These are phyloP conservation scores for Candida insectalens DNA, from an alignment of 805 yeast species.

Conservation along the genomic window DNA sequence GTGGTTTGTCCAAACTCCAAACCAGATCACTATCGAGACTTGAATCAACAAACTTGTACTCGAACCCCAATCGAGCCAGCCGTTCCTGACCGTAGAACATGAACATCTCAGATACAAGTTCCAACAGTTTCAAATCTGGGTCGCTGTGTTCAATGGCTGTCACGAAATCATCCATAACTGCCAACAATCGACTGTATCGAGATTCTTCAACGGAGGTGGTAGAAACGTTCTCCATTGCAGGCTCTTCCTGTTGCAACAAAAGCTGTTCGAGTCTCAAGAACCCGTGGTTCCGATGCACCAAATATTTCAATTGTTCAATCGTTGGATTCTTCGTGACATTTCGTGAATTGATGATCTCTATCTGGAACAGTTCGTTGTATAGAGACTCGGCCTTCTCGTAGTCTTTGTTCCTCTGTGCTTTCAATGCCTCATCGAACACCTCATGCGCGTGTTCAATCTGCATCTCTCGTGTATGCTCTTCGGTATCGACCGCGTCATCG, in stretches of 20 bases:
- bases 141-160: slow-evolving; percentile 59
- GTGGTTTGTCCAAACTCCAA: slow-evolving; percentile 13
- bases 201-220: not conserved
- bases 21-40: slow-evolving; percentile 12
- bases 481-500: slow-evolving; percentile 73
- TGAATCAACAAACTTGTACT: slow-evolving; percentile 37
- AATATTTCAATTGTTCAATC: slow-evolving; percentile 61
- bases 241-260: slow-evolving; percentile 1
- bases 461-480: slow-evolving; percentile 84
- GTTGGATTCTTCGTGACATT: slow-evolving; percentile 44
- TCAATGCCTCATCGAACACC: slow-evolving; percentile 62
- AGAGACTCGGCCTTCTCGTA: slow-evolving; percentile 38
- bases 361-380: slow-evolving; percentile 55
- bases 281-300: slow-evolving; percentile 78
- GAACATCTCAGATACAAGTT: slow-evolving; percentile 41
- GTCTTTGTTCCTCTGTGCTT: slow-evolving; percentile 41
- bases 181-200: slow-evolving; percentile 9
- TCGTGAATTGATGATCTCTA: slow-evolving; percentile 51
- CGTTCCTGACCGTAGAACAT: slow-evolving; percentile 36
- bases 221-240: slow-evolving; percentile 1
- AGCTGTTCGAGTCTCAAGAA: slow-evolving; percentile 42
- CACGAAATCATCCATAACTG: slow-evolving; percentile 49
- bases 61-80: slow-evolving; percentile 47
- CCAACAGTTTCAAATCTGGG: slow-evolving; percentile 49
- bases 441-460: slow-evolving; percentile 83